A percentile compares a stretch with the other conserved stretches of the same genome.
Evolutionary conservation across 352 stramenopile species (phyloP).

Genomic region (Sclerospora graminicola): DNA sequence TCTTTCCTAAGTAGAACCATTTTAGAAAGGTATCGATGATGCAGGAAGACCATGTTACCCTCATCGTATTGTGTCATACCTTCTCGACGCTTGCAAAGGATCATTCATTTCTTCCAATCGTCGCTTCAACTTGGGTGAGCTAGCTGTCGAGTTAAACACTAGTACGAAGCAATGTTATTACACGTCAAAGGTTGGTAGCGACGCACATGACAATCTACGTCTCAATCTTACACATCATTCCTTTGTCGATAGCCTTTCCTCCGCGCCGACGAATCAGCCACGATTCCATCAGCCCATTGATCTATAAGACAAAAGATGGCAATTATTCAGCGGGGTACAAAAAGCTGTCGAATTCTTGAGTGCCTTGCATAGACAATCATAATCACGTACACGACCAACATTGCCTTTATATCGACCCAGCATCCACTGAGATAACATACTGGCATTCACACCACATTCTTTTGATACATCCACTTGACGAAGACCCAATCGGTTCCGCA

Average conservation of each 20-base stretch:
- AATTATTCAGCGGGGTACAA: conserved; percentile 1
- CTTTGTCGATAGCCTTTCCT: conserved; percentile 74
- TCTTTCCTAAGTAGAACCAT: conserved; percentile 16
- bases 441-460: conserved; percentile 77
- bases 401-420: conserved; percentile 80
- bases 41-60: too few relatives aligned
- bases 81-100: conserved; percentile 25
- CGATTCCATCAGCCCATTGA: conserved; percentile 80
- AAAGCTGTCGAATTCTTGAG: not conserved
- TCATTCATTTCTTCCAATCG: conserved; percentile 48
- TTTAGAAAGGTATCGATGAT: not conserved
- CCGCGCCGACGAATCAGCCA: conserved; percentile 74
- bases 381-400: conserved; percentile 44
- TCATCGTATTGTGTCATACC: conserved; percentile 9
- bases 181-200: too few relatives aligned
- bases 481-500: conserved; percentile 60
- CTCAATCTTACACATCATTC: conserved; percentile 32
- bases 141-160: conserved; percentile 43
- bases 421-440: conserved; percentile 85
- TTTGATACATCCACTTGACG: conserved; percentile 79
- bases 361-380: not conserved
- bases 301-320: conserved; percentile 20
- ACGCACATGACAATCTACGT: too few relatives aligned
- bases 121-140: conserved; percentile 62
- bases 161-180: not conserved